Conservation (phyloP, 306 rosid species). For the Acacia confusa region DNA sequence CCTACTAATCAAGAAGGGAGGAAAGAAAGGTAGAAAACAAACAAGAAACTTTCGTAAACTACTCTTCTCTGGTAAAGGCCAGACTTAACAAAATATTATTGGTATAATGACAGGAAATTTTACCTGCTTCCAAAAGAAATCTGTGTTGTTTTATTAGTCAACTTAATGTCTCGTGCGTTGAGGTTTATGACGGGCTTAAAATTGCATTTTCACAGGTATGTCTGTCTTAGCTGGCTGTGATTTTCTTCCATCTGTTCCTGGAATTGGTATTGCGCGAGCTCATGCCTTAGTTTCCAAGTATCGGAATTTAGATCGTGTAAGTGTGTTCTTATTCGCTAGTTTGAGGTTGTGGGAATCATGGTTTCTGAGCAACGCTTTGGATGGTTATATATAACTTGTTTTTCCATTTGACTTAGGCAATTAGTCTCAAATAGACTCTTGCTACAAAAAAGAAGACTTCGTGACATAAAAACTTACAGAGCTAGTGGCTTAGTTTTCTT, state of each 20-base stretch:
- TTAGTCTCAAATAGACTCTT: not conserved
- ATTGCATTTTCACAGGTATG: conserved; percentile 60
- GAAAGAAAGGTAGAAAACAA: not conserved
- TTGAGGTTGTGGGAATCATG: not conserved
- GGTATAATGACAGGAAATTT: not conserved
- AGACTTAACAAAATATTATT: not conserved
- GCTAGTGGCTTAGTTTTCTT: not conserved
- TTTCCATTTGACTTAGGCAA: not conserved
- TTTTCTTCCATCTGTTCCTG: conserved; percentile 94
- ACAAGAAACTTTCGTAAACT: not conserved
- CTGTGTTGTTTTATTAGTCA: conserved; percentile 3
- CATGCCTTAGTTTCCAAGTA: conserved; percentile 83
- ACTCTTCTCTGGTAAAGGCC: not conserved
- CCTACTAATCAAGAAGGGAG: not conserved
- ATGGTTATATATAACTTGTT: not conserved
- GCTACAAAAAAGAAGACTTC: not conserved
- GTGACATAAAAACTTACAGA: not conserved
- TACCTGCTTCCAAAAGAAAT: not conserved
- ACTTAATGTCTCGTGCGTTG: not conserved
- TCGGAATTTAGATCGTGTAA: conserved; percentile 79
- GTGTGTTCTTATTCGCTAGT: conserved; percentile 36
- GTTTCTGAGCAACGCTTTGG: not conserved
- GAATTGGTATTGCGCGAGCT: conserved; percentile 88
- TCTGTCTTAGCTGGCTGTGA: conserved; percentile 97
- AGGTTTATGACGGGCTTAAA: conserved; percentile 2